Percentiles rank a stretch among this genome's conserved stretches.
Evolutionary conservation across 2,329 filamentous ascomycete genomes (phyloP).

Genomic region (Beauveria sp.): DNA sequence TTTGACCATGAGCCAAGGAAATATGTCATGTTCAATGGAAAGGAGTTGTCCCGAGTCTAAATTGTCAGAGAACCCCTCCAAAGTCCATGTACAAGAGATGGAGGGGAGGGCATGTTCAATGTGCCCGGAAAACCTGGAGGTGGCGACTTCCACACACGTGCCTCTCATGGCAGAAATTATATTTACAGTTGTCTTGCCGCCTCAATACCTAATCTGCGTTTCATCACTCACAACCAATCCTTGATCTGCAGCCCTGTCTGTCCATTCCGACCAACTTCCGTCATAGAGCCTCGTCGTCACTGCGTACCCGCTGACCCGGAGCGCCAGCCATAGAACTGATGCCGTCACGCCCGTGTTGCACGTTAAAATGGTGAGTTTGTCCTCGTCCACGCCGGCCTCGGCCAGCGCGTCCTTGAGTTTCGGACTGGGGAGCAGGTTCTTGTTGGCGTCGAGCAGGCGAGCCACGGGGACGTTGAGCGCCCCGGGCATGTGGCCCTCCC

Average conservation of each 20-base stretch:
- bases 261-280: neutral
- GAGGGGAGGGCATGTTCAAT: too few relatives aligned
- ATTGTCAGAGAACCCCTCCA: too few relatives aligned
- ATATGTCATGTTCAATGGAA: too few relatives aligned
- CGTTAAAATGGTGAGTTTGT: neutral
- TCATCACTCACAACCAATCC: neutral
- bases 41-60: too few relatives aligned
- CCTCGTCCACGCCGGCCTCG: neutral
- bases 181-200: too few relatives aligned
- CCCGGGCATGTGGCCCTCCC: neutral
- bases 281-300: neutral
- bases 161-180: too few relatives aligned
- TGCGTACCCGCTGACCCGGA: neutral
- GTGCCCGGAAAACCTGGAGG: too few relatives aligned
- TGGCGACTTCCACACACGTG: too few relatives aligned
- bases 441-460: neutral
- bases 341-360: neutral
- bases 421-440: neutral
- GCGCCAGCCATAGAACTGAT: neutral
- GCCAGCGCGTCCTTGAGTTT: neutral
- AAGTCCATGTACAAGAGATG: too few relatives aligned
- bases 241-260: neutral
- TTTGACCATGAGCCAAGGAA: too few relatives aligned
- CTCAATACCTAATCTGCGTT: neutral
- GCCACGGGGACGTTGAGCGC: neutral